Base-by-base conservation (phyloP, 495 filamentous ascomycete genomes). In the Lepidopterella palustris region DNA sequence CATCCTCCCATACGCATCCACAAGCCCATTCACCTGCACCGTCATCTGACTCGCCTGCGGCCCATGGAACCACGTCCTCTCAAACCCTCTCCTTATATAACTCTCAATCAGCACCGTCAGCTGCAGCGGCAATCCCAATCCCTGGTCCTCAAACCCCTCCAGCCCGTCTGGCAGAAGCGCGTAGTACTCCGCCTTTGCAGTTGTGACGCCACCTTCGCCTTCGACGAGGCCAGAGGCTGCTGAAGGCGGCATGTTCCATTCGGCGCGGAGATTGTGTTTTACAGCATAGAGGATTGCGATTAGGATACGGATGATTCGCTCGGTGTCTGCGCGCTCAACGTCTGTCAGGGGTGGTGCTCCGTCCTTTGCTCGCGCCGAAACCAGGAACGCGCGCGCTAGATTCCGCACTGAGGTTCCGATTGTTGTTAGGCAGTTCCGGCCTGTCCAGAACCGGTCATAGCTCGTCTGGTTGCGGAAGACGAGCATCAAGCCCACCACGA, bases 401-500 rank as follows among this genome's bases (percentile, higher is more conserved):
- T 88, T 87, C 47, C 85, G 81, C 20, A 87, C 75, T 31, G 72
- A 76, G 27, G 84, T 86, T 55, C 77, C 77, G 45, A 87, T 74
- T 0, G 77, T 75, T 24, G 77, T 82, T 55, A 87, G 75, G 24
- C 79, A 74, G 53, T 82, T 83, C 29, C 83, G 80, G 18, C 85
- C 85, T 28, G 84, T 82, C 85, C 85, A 88, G 73, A 87, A 88
- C 3, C 85, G 77, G 58, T 87, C 86, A 72, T 87, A 88, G 56
- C 79, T 82, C 32, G 84, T 86, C 63, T 80, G 76, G 61, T 90
- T 89, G 13, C 87, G 82, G 76, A 89, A 89, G 45, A 90, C 87
- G 31, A 90, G 85, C 84, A 90, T 89, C 18, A 90, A 68, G 68
- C 87, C 87, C 24, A 90, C 87, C 52, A 90, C 87, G 60, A 90